Base-by-base conservation (phyloP, 331 rosid species). In the Arachis monticola region DNA sequence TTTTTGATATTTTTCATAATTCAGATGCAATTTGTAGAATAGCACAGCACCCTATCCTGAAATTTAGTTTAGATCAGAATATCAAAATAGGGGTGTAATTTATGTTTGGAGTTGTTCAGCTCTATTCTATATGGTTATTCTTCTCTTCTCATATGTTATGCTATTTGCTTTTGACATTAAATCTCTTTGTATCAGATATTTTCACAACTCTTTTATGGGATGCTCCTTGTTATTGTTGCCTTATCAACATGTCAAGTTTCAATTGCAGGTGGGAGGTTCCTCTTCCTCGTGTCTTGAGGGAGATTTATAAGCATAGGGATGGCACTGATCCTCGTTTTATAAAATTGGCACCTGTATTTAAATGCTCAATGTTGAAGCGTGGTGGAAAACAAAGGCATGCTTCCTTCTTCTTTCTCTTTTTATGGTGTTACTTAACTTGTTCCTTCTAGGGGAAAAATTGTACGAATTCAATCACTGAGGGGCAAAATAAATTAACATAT, bases 251-350 rank as follows among this genome's bases (percentile, higher is more conserved):
- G 48, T 67, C 56, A 81, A 83, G 61, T 69, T 59, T 67, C 56
- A 81, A 83, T 78, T 84, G 81, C 88, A 94, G 99, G 44, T 95
- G 99, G 97, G 97, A 95, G 80, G 89, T 95, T 82, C 97, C 97
- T 76, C 86, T 83, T 82, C 97, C 96, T 86, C 79, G 60, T 75
- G 81, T 81, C 27, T 27, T 88, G 84, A 84, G 80, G 79, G 84
- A 57, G 52, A 82, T 90, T 66, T 95, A 88, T 87, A 72, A 67
- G 64, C 80, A 62, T 41, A 73, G 60, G 61, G 96, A 87, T 73
- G 85, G 83, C 74, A 92, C 88, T 8, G 99, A 95, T 83, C 96
- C 97, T 12, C 97, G 96, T 44, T 92, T 95, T 86, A 81, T 90
- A 61, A 92, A 89, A 79, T 80, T 90, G 84, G 84, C 84, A 31